These are phyloP conservation scores for Suhomyces emberorum DNA, from an alignment of 805 yeast genomes.

Conservation along the genomic window DNA sequence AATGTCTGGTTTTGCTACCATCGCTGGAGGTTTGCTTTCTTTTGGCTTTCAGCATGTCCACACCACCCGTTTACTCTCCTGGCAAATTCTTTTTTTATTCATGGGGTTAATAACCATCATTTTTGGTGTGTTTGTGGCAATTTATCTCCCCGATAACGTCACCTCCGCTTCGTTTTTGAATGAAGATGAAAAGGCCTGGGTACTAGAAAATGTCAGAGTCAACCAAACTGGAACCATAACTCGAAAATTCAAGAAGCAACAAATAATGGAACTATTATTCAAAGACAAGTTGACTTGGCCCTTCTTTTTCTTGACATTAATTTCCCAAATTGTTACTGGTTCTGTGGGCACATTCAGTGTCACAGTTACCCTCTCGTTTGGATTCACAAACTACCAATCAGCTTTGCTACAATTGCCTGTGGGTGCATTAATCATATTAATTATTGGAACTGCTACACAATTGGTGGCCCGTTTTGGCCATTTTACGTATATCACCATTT, in stretches of 20 bases:
- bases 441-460: conserved; percentile 30
- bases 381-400: conserved; percentile 42
- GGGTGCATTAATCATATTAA: conserved; percentile 27
- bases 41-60: conserved; percentile 52
- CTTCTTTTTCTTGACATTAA: conserved; percentile 42
- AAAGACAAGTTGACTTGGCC: conserved; percentile 50
- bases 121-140: conserved; percentile 45
- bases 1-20: conserved; percentile 56
- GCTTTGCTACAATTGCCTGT: conserved; percentile 55
- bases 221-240: conserved; percentile 54
- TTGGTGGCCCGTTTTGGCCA: conserved; percentile 26
- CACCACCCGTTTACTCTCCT: conserved; percentile 41
- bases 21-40: conserved; percentile 43
- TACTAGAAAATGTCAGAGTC: conserved; percentile 43
- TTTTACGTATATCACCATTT: conserved; percentile 20
- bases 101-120: conserved; percentile 52
- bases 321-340: conserved; percentile 49
- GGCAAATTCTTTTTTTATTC: conserved; percentile 59
- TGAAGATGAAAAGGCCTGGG: conserved; percentile 38
- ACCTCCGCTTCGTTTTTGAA: conserved; percentile 33
- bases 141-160: conserved; percentile 51
- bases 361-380: conserved; percentile 50
- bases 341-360: conserved; percentile 52
- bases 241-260: conserved; percentile 42
- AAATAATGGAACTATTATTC: conserved; percentile 44